Conservation (phyloP, 179 eudicot genomes). For the Silene coronaria region DNA sequence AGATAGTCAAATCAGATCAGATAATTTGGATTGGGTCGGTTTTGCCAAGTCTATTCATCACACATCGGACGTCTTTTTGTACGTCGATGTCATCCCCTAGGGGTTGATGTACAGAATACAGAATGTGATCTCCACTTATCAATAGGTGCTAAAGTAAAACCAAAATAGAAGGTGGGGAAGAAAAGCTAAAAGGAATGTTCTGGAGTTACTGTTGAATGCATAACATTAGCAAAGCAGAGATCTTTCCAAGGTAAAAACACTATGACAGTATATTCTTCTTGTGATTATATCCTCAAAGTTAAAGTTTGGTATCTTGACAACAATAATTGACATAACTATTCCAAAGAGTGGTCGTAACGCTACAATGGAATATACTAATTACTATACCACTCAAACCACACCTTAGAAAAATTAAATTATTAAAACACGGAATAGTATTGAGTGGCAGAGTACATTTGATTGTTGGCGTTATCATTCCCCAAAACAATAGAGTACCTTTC, state of each 20-base stretch:
- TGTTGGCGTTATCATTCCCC: too few relatives aligned
- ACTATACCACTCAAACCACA: too few relatives aligned
- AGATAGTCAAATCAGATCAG: not conserved
- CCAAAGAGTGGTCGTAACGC: not conserved
- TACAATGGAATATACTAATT: too few relatives aligned
- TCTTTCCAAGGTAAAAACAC: slow-evolving; percentile 18
- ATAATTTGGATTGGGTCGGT: not conserved
- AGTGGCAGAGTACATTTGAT: too few relatives aligned
- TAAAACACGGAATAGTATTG: too few relatives aligned
- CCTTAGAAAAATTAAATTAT: too few relatives aligned
- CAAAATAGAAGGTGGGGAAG: slow-evolving; percentile 17
- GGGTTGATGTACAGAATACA: not conserved
- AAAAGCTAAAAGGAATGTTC: slow-evolving; percentile 14
- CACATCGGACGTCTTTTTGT: not conserved
- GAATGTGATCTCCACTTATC: slow-evolving; percentile 14
- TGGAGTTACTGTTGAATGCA: slow-evolving; percentile 3
- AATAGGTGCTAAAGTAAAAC: slow-evolving; percentile 13
- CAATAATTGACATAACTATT: not conserved
- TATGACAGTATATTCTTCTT: slow-evolving; percentile 13
- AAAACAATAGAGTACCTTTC: slow-evolving; percentile 45
- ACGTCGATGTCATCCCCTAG: not conserved
- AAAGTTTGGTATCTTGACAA: not conserved
- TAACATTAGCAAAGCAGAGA: slow-evolving; percentile 21
- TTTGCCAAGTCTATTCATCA: not conserved
- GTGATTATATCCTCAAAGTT: slow-evolving; percentile 6